Evolutionary conservation across 495 filamentous ascomycete species (phyloP).

Genomic region (Amphirosellinia nigrospora): DNA sequence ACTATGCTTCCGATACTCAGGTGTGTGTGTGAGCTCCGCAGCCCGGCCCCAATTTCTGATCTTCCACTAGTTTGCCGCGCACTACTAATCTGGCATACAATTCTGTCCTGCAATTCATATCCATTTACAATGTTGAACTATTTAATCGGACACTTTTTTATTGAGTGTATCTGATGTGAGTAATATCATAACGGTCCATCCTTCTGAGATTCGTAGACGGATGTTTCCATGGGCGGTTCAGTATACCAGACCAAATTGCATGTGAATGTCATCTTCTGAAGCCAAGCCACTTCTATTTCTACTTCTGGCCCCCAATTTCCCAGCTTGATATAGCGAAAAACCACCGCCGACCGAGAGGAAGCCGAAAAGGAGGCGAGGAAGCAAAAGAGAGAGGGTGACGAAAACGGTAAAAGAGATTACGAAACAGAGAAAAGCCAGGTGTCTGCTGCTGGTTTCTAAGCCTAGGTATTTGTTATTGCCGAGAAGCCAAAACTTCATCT

Average conservation of each 20-base stretch:
- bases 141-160: neutral
- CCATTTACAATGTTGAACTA: neutral
- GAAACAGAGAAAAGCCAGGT: neutral
- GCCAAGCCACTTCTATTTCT: neutral
- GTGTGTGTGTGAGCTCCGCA: neutral
- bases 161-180: neutral
- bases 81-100: neutral
- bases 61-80: neutral
- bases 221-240: neutral
- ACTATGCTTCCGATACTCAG: neutral
- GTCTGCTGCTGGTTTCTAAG: neutral
- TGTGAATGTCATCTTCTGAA: constrained; percentile 5
- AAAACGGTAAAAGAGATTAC: neutral
- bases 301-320: constrained; percentile 9
- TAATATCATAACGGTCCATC: neutral
- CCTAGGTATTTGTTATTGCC: neutral
- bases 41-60: neutral
- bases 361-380: constrained; percentile 13
- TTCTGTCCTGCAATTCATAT: neutral
- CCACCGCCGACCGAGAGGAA: constrained; percentile 14
- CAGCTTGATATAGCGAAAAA: constrained; percentile 3
- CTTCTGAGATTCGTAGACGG: neutral
- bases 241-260: constrained; percentile 10
- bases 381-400: neutral
- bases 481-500: neutral